Percentiles rank a stretch among this genome's conserved stretches.
These are phyloP conservation scores for Blastomyces emzantsi DNA, from an alignment of 2,329 filamentous ascomycete genomes.

Conservation along the genomic window DNA sequence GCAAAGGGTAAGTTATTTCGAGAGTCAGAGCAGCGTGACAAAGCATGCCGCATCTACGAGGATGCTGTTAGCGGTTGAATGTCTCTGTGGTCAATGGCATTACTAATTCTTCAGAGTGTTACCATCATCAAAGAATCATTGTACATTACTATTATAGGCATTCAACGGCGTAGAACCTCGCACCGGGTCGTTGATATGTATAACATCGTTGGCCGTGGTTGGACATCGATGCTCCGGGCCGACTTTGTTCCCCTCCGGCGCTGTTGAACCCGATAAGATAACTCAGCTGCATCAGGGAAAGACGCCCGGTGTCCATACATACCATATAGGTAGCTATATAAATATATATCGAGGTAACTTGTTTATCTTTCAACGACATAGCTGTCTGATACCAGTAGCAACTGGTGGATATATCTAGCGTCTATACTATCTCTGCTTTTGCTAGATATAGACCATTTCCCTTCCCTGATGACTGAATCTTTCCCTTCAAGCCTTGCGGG, in stretches of 20 bases:
- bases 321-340: not conserved
- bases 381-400: not conserved
- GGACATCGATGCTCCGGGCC: not conserved
- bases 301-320: not conserved
- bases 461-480: conserved; percentile 26
- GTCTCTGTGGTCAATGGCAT: not conserved
- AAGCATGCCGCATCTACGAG: not conserved
- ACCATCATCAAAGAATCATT: not conserved
- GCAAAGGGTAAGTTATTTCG: not conserved
- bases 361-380: not conserved
- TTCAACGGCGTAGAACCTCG: not conserved
- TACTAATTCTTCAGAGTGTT: not conserved
- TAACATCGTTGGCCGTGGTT: not conserved
- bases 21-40: not conserved
- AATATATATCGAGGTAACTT: not conserved
- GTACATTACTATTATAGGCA: too few species aligned
- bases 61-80: not conserved
- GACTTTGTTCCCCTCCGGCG: not conserved
- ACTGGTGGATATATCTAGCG: not conserved
- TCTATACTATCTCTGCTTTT: not conserved
- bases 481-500: conserved; percentile 32
- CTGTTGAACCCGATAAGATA: not conserved
- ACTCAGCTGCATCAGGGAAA: too few species aligned
- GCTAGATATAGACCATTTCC: not conserved
- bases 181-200: too few species aligned